Base-by-base conservation (phyloP, 2,329 filamentous ascomycete species). In the Diaporthe amygdali region DNA sequence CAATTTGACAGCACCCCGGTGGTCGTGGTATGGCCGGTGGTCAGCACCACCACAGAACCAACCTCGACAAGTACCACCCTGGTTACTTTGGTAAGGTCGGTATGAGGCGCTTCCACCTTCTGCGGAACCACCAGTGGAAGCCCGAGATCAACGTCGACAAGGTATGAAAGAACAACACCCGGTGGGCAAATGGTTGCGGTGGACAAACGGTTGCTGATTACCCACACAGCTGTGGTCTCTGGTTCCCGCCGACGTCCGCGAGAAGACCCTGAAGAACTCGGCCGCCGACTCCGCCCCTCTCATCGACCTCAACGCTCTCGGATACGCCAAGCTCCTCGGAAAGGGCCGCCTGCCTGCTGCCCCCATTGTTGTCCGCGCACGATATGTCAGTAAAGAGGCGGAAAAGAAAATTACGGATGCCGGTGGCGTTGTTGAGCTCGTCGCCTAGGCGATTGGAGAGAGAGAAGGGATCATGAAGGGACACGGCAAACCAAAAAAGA, bases 11-110 rank as follows among this genome's bases (percentile, higher is more conserved):
- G 72, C 90, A 92, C 79, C 91, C 90, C 79, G 90, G 90, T 91
- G 90, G 90, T 90, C 89, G 94, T 94, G 90, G 90, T 92, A 89
- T 93, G 88, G 96, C 96, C 85, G 96, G 96, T 97, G 96, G 95
- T 91, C 94, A 98, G 75, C 96, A 99, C 90, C 96, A 99, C 89
- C 94, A 97, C 92, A 88, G 94, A 79, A 97, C 94, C 82, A 97
- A 97, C 89, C 77, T 86, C 74, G 85, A 86, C 78, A 95, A 96
- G 87, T 97, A 96, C 92, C 94, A 97, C 84, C 95, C 96, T 75
- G 96, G 96, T 94, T 98, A 98, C 94, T 98, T 98, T 87, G 94
- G 94, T 88, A 97, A 98, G 89, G 94, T 96, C 79, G 93, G 93
- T 88, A 96, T 96, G 93, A 90, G 94, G 82, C 92, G 96, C 89